phyloP scores from a whole-genome alignment of 2,329 filamentous ascomycete species.

The Mycogone perniciosa region DNA sequence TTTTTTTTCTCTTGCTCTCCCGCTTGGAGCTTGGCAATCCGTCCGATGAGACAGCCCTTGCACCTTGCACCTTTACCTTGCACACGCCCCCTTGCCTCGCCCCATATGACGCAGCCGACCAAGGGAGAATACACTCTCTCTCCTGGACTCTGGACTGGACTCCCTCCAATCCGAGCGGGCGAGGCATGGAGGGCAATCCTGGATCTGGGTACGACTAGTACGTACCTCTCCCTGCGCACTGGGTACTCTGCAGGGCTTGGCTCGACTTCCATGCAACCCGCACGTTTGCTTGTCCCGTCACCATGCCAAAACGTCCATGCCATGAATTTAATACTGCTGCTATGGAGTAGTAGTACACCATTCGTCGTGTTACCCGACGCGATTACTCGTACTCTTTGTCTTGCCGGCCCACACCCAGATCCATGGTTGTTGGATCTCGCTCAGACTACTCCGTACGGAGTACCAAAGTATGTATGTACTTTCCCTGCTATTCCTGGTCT shows the following conservation, averaged over 20 bases:
- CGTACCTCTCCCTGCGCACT: constrained; percentile 5
- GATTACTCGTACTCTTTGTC: constrained; percentile 20
- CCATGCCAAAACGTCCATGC: constrained; percentile 21
- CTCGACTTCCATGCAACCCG: constrained; percentile 28
- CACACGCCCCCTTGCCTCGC: constrained; percentile 18
- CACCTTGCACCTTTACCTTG: constrained; percentile 12
- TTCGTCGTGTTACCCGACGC: not conserved
- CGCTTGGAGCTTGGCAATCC: constrained; percentile 20
- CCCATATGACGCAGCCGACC: constrained; percentile 23
- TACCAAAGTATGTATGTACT: constrained; percentile 10
- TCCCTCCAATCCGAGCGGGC: constrained; percentile 3
- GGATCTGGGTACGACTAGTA: constrained; percentile 5
- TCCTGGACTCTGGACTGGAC: not conserved
- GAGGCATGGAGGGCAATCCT: constrained; percentile 13
- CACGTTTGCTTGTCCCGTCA: constrained; percentile 24
- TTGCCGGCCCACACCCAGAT: constrained; percentile 31
- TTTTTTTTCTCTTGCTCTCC: constrained; percentile 13
- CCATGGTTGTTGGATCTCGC: constrained; percentile 32
- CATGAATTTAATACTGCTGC: constrained; percentile 8
- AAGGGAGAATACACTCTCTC: constrained; percentile 4
- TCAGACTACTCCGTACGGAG: constrained; percentile 18
- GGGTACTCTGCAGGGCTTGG: constrained; percentile 16
- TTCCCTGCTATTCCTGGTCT: constrained; percentile 16
- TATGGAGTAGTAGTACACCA: not conserved
- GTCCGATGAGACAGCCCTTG: constrained; percentile 31